phyloP scores from a whole-genome alignment of 345 rosid genomes.

The Gossypium arboreum region DNA sequence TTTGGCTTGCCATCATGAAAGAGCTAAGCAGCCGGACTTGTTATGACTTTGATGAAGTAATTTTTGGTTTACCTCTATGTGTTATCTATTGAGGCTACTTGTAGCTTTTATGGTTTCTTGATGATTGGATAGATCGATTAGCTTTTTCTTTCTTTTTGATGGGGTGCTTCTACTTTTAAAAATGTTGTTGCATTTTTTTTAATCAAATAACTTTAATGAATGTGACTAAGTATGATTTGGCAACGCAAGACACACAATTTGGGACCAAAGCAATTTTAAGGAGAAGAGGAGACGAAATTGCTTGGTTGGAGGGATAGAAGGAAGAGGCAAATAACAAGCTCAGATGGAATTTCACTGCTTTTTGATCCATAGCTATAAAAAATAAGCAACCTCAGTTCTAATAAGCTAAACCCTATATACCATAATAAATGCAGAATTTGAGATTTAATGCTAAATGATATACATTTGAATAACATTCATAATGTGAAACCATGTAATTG shows the following conservation, averaged over 20 bases:
- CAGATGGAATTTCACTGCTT: background rate
- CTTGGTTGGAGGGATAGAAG: background rate
- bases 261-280: background rate
- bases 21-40: background rate
- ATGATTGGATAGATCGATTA: background rate
- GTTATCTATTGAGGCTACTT: background rate
- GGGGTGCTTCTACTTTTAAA: background rate
- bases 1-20: background rate
- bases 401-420: background rate
- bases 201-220: background rate
- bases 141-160: background rate
- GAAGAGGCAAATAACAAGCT: background rate
- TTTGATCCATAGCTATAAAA: background rate
- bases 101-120: background rate
- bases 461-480: background rate
- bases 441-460: background rate
- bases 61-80: background rate
- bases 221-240: background rate
- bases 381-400: background rate
- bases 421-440: background rate
- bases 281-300: background rate
- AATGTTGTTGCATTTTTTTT: background rate
- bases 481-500: background rate
- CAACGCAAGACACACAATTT: background rate
- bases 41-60: background rate